These are phyloP conservation scores for Naematelia aurantialba DNA, from an alignment of 768 basidiomycete genomes.

Conservation along the genomic window DNA sequence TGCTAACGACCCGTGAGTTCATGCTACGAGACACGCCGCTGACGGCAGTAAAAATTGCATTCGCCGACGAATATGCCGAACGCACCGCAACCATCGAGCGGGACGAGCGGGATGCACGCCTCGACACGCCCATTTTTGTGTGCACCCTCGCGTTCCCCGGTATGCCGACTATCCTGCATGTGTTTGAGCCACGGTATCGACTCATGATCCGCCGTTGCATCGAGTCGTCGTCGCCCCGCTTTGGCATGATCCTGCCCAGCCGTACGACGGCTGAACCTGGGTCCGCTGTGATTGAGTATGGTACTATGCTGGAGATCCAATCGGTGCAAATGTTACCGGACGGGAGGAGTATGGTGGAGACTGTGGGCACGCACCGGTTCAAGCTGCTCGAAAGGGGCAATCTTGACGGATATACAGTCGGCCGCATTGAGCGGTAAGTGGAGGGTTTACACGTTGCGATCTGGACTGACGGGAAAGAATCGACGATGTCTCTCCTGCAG, in stretches of 20 bases:
- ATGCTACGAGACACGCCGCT: not conserved
- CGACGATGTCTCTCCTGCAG: conserved; percentile 53
- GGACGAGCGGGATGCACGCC: conserved; percentile 71
- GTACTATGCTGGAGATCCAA: conserved; percentile 88
- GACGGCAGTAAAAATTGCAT: conserved; percentile 62
- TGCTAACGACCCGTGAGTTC: conserved; percentile 63
- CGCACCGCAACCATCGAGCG: conserved; percentile 64
- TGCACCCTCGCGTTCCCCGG: conserved; percentile 86
- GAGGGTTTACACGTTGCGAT: not conserved
- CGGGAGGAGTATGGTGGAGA: conserved; percentile 81
- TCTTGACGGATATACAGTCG: conserved; percentile 87
- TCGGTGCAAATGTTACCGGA: conserved; percentile 82
- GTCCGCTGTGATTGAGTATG: conserved; percentile 65
- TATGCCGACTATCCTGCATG: conserved; percentile 81
- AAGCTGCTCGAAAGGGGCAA: conserved; percentile 76
- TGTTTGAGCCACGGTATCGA: conserved; percentile 93
- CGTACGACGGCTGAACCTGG: conserved; percentile 48
- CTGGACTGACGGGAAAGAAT: conserved; percentile 35
- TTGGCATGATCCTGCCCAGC: conserved; percentile 88
- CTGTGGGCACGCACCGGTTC: conserved; percentile 71
- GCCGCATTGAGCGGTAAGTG: conserved; percentile 63
- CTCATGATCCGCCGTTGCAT: conserved; percentile 96
- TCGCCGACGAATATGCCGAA: conserved; percentile 64
- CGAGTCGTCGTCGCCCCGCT: conserved; percentile 67
- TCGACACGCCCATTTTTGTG: conserved; percentile 88